Conservation (phyloP, 352 stramenopile genomes). For the Globisporangium barbulae region DNA sequence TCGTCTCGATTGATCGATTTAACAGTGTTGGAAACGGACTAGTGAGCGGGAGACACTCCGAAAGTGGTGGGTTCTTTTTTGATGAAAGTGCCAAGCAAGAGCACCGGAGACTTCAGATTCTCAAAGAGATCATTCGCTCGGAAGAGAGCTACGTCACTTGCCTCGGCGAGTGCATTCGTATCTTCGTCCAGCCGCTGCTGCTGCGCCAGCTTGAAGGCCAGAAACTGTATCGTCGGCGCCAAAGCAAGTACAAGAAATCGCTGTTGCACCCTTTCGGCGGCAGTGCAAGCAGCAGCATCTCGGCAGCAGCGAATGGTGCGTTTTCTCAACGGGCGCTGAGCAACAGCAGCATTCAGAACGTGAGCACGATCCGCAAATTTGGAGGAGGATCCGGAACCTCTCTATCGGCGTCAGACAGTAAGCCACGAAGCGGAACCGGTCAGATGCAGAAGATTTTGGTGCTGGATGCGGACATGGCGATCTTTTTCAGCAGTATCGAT, state of each 20-base stretch:
- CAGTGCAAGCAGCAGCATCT: conserved; percentile 34
- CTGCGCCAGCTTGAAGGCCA: conserved; percentile 77
- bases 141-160: conserved; percentile 84
- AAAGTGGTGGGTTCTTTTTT: conserved; percentile 27
- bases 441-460: conserved; percentile 49
- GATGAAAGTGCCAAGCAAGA: conserved; percentile 60
- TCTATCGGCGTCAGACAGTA: conserved; percentile 18
- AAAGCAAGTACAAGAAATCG: conserved; percentile 66
- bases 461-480: conserved; percentile 80
- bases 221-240: conserved; percentile 53
- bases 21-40: conserved; percentile 35
- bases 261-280: conserved; percentile 48
- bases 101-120: conserved; percentile 62
- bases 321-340: conserved; percentile 35
- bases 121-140: conserved; percentile 81
- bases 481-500: conserved; percentile 88
- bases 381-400: conserved; percentile 16
- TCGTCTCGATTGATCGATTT: conserved; percentile 37
- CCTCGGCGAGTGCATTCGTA: conserved; percentile 76
- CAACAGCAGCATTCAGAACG: conserved; percentile 43
- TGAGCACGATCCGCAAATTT: conserved; percentile 30
- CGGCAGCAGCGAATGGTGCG: conserved; percentile 24
- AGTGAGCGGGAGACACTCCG: conserved; percentile 24
- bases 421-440: conserved; percentile 11
- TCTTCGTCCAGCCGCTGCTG: conserved; percentile 80